phyloP scores from a whole-genome alignment of 2,329 filamentous ascomycete species.

The Hymenoscyphus scutula region DNA sequence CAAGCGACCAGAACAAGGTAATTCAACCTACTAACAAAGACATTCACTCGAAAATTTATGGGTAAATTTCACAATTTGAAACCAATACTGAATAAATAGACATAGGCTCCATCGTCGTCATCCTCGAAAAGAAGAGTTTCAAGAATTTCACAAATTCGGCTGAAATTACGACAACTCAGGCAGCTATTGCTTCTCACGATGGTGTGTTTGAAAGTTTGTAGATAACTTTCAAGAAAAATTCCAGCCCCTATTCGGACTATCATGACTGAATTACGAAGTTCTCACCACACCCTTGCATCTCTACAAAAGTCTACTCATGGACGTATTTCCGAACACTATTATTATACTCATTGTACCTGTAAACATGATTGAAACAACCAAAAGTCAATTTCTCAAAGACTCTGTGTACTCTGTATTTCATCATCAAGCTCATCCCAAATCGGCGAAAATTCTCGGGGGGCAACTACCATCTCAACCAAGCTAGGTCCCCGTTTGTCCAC shows the following conservation, averaged over 20 bases:
- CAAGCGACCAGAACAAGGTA: not conserved
- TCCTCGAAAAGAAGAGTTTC: too few relatives aligned
- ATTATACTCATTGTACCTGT: not conserved
- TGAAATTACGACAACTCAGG: too few relatives aligned
- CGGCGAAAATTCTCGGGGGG: not conserved
- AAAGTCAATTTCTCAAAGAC: not conserved
- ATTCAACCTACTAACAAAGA: not conserved
- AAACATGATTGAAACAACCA: not conserved
- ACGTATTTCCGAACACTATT: not conserved
- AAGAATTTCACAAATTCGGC: too few relatives aligned
- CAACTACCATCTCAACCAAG: not conserved
- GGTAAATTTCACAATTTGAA: too few relatives aligned
- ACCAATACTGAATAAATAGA: too few relatives aligned
- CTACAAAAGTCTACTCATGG: not conserved
- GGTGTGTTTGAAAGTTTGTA: too few relatives aligned
- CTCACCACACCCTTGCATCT: too few relatives aligned
- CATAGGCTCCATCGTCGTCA: too few relatives aligned
- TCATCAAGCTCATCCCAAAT: not conserved
- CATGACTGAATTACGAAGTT: too few relatives aligned
- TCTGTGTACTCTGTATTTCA: not conserved
- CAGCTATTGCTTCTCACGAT: too few relatives aligned
- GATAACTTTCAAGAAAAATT: too few relatives aligned
- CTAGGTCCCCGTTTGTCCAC: not conserved
- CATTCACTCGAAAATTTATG: not conserved
- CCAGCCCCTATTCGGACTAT: too few relatives aligned